These are phyloP conservation scores for Monosporascus sp. DNA, from an alignment of 2,329 filamentous ascomycete species.

Conservation along the genomic window DNA sequence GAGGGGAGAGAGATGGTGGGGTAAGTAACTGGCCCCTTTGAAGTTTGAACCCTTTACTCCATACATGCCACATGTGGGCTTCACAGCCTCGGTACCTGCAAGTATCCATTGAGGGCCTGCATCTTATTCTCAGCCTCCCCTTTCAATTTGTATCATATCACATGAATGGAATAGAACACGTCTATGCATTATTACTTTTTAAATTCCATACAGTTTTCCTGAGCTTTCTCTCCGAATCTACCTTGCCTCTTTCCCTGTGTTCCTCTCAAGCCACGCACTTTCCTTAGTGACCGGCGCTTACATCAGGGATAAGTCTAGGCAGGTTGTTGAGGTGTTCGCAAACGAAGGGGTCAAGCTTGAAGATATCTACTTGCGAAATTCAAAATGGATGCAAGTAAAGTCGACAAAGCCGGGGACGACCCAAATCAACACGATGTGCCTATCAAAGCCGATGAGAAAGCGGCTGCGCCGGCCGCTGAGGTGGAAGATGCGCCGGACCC, in stretches of 20 bases:
- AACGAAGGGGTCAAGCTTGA: neutral
- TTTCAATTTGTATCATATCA: neutral
- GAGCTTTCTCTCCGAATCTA: too few relatives aligned
- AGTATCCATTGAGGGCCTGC: too few relatives aligned
- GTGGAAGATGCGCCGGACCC: slow-evolving; percentile 70
- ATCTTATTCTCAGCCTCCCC: neutral
- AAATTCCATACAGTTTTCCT: too few relatives aligned
- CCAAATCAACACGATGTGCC: slow-evolving; percentile 9
- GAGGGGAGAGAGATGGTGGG: too few relatives aligned
- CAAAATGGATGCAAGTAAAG: slow-evolving; percentile 15
- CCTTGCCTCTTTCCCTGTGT: neutral
- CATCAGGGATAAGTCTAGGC: neutral
- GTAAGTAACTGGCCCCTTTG: too few relatives aligned
- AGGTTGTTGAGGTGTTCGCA: neutral
- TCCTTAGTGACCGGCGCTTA: neutral
- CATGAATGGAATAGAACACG: too few relatives aligned
- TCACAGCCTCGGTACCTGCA: neutral
- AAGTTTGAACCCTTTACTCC: neutral
- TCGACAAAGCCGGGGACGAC: slow-evolving; percentile 7
- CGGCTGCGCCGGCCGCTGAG: slow-evolving; percentile 18
- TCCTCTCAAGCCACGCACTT: neutral
- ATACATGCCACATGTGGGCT: neutral
- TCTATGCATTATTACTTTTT: too few relatives aligned
- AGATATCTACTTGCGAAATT: neutral
- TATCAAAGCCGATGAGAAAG: slow-evolving; percentile 17